Base-by-base conservation (phyloP, 208 protist genomes). In the Trypanosoma cruzi region DNA sequence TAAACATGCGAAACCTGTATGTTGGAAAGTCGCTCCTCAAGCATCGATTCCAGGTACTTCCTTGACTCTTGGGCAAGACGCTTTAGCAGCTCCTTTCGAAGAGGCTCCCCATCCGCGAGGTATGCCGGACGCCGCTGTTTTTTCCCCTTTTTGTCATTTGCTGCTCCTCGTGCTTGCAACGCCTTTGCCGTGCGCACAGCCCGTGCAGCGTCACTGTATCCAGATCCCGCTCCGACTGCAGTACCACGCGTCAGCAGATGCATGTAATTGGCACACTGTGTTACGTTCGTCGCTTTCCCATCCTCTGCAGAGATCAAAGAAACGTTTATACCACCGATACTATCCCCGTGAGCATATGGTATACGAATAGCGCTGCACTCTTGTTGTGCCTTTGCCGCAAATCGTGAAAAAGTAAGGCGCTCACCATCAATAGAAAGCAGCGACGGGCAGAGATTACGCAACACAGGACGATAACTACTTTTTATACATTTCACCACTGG, bases 391-490 rank as follows among this genome's bases (percentile, higher is more conserved):
- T 57, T 57, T 20, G 83, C 84, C 10, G 88, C 68, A 28, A 90
- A 64, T 32, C 76, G 81, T 7, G 86, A 80, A 59, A 49, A 71
- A 32, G 60, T 70, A 26, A 95, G 69, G 32, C 82, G 82, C n/a
- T 70, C 73, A 11, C 80, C 82, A 65, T 95, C 90, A 24, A 96
- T 72, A 32, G 83, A 72, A 13, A 86, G 57, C 28, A 96, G 76
- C 31, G 87, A 84, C 1, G 90, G 90, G 70, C 85, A 93, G n/a
- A 96, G 67, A 62, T 96, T 93, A 54, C 90, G 90, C 42, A 96
- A 53, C 26, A 93, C 53, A 14, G 88, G 71, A 37, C 72, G 68
- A 63, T 80, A 80, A n/a, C 50, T 46, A 13, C 61, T 4, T 34
- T 58, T 37, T 22, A 83, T 64, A 18, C 58, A 37, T n/a, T 84